Evolutionary conservation across 257 asterid genomes (phyloP).

Genomic region (Ocimum tenuiflorum): DNA sequence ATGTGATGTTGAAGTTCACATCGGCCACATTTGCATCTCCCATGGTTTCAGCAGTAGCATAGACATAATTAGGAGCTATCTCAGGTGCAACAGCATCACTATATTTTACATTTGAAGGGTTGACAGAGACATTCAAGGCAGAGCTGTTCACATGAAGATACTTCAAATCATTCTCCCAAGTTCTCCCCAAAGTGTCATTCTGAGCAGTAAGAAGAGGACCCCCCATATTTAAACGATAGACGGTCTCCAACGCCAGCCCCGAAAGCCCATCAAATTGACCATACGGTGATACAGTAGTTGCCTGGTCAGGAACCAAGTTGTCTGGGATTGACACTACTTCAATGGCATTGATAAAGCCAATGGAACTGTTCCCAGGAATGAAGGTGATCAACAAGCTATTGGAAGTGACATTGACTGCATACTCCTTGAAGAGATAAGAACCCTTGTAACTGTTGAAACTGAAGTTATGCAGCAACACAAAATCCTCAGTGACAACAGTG

Average conservation of each 20-base stretch:
- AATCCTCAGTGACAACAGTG: conserved; percentile 55
- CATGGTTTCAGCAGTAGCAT: conserved; percentile 73
- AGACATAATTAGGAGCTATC: conserved; percentile 59
- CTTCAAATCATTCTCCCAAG: conserved; percentile 64
- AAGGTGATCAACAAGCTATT: conserved; percentile 38
- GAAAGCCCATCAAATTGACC: conserved; percentile 41
- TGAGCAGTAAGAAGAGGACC: conserved; percentile 61
- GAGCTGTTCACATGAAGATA: conserved; percentile 67
- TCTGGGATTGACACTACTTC: conserved; percentile 65
- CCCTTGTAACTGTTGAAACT: conserved; percentile 36
- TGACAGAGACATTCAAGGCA: conserved; percentile 40
- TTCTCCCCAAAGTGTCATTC: conserved; percentile 67
- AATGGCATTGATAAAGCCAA: conserved; percentile 68
- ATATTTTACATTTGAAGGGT: conserved; percentile 46
- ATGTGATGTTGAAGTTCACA: conserved; percentile 63
- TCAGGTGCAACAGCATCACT: conserved; percentile 39
- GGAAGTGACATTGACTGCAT: conserved; percentile 51
- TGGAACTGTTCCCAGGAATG: conserved; percentile 42
- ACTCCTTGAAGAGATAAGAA: conserved; percentile 53
- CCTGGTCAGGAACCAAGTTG: conserved; percentile 46
- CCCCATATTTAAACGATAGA: conserved; percentile 66
- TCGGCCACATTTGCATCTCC: conserved; percentile 53
- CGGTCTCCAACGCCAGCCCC: conserved; percentile 44
- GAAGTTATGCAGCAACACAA: conserved; percentile 59
- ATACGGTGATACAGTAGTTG: conserved; percentile 26